A percentile compares a stretch with the other conserved stretches of the same genome.
phyloP scores from a whole-genome alignment of 2,329 filamentous ascomycete species.

The Incumbomyces delicatus region DNA sequence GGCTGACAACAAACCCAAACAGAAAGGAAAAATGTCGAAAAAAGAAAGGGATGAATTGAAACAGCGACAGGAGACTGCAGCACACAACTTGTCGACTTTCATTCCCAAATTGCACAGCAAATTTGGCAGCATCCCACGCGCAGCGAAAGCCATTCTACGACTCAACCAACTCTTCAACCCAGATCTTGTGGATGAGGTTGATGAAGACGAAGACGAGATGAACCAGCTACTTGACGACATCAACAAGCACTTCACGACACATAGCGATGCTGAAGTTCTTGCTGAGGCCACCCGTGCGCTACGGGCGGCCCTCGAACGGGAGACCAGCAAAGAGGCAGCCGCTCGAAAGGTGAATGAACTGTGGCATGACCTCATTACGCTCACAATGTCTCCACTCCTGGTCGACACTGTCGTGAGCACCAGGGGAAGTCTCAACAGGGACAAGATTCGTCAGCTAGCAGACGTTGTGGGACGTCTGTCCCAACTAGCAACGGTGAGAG shows the following conservation, averaged over 20 bases:
- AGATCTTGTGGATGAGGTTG: conserved; percentile 76
- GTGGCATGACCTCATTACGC: conserved; percentile 69
- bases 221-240: conserved; percentile 78
- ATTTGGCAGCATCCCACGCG: conserved; percentile 79
- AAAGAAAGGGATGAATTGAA: conserved; percentile 50
- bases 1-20: conserved; percentile 50
- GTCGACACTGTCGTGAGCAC: conserved; percentile 61
- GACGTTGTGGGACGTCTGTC: conserved; percentile 70
- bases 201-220: conserved; percentile 75
- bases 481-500: conserved; percentile 68
- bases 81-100: conserved; percentile 63
- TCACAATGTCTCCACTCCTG: conserved; percentile 61
- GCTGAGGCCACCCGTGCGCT: conserved; percentile 74
- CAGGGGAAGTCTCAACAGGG: conserved; percentile 58
- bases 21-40: conserved; percentile 48
- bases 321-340: conserved; percentile 78
- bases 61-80: conserved; percentile 68
- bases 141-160: conserved; percentile 74
- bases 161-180: conserved; percentile 80
- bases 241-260: conserved; percentile 86
- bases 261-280: conserved; percentile 76
- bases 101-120: conserved; percentile 86
- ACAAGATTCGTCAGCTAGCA: conserved; percentile 58
- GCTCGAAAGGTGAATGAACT: conserved; percentile 69
- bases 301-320: conserved; percentile 73